Conservation (phyloP, 768 basidiomycete species). For the Hydnomerulius pinastri region DNA sequence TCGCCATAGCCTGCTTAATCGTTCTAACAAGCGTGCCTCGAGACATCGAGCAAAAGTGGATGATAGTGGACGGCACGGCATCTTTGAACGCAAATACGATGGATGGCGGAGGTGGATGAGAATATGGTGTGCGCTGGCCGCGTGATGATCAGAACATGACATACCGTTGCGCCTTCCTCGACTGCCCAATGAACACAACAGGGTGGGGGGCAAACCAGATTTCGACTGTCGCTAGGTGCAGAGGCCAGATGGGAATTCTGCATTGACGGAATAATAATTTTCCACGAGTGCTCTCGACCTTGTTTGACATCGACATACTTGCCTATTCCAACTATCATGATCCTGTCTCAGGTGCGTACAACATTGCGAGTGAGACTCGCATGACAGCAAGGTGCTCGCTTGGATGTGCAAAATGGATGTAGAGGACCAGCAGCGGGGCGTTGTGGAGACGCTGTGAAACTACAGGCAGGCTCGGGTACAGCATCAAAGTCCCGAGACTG, state of each 20-base stretch:
- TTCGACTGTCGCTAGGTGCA: not conserved
- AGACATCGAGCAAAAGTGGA: not conserved
- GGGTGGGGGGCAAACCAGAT: not conserved
- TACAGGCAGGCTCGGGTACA: not conserved
- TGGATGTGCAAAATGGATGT: slow-evolving; percentile 1
- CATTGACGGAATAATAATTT: not conserved
- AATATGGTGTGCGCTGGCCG: not conserved
- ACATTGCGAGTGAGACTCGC: not conserved
- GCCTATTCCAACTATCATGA: too few relatives aligned
- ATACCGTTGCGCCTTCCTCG: not conserved
- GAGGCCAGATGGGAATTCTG: not conserved
- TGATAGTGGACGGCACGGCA: not conserved
- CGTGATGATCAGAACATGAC: not conserved
- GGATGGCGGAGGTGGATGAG: too few relatives aligned
- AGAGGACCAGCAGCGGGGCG: not conserved
- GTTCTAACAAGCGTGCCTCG: not conserved
- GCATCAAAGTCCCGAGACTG: not conserved
- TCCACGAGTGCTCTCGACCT: not conserved
- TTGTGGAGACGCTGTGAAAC: not conserved
- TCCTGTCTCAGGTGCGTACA: too few relatives aligned
- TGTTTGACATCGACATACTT: not conserved
- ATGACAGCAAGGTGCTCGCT: not conserved
- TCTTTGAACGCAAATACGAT: too few relatives aligned
- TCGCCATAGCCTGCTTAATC: not conserved
- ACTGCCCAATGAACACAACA: not conserved